These are phyloP conservation scores for Curvularia verruculosa DNA, from an alignment of 2,329 filamentous ascomycete genomes.

Conservation along the genomic window DNA sequence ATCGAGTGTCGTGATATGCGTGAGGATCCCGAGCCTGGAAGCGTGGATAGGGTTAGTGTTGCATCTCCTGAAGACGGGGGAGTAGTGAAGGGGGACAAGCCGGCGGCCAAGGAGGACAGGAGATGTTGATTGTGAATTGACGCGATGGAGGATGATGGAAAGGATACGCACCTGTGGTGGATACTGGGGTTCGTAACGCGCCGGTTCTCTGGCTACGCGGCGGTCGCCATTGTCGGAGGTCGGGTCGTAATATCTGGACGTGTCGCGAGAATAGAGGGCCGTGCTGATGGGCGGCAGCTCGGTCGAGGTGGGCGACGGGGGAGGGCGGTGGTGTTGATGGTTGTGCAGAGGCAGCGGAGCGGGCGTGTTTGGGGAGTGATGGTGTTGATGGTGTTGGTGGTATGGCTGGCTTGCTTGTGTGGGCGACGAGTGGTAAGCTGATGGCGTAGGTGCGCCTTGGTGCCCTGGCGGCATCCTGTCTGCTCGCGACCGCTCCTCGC, in stretches of 20 bases:
- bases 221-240: conserved; percentile 53
- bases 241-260: conserved; percentile 58
- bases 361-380: conserved; percentile 43
- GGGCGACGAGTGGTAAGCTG: conserved; percentile 47
- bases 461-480: conserved; percentile 46
- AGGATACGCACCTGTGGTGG: conserved; percentile 39
- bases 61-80: conserved; percentile 11
- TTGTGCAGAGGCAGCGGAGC: conserved; percentile 44
- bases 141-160: conserved; percentile 6
- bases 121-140: conserved; percentile 4
- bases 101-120: background rate
- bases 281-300: conserved; percentile 51
- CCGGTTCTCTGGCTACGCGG: conserved; percentile 36
- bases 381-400: conserved; percentile 39
- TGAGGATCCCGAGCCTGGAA: conserved; percentile 45
- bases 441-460: conserved; percentile 40
- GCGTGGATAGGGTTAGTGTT: conserved; percentile 30
- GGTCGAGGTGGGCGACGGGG: conserved; percentile 43
- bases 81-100: background rate
- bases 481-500: conserved; percentile 34
- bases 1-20: conserved; percentile 42
- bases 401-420: conserved; percentile 47
- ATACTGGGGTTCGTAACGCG: conserved; percentile 45
- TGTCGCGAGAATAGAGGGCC: conserved; percentile 49
- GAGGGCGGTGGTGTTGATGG: conserved; percentile 27